A percentile compares a stretch with the other conserved stretches of the same genome.
phyloP scores from a whole-genome alignment of 768 basidiomycete genomes.

The Boletus tylopilopsis region DNA sequence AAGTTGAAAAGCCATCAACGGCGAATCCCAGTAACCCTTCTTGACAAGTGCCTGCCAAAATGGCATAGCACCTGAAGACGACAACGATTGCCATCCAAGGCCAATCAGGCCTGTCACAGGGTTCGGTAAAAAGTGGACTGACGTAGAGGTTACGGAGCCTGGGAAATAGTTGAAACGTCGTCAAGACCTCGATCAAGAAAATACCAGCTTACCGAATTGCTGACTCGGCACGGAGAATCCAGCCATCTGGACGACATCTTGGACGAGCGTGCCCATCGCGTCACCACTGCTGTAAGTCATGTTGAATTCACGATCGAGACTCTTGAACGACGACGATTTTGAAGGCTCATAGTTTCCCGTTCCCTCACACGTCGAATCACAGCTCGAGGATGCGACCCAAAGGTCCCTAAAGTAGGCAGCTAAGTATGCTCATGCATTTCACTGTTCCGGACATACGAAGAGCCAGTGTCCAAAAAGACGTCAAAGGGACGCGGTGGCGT shows the following conservation, averaged over 20 bases:
- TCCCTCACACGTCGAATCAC: conserved; percentile 30
- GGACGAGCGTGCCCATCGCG: conserved; percentile 43
- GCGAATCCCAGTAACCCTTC: conserved; percentile 39
- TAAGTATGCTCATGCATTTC: neutral
- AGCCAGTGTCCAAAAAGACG: conserved; percentile 52
- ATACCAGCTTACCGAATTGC: conserved; percentile 44
- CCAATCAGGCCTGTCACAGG: conserved; percentile 69
- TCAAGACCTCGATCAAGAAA: neutral
- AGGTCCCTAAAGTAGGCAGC: conserved; percentile 39
- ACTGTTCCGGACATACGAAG: conserved; percentile 24
- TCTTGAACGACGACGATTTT: conserved; percentile 36
- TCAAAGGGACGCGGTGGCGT: conserved; percentile 45
- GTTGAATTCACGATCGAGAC: conserved; percentile 31
- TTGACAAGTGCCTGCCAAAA: conserved; percentile 62
- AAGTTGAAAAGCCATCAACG: conserved; percentile 65
- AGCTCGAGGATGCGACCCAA: conserved; percentile 43
- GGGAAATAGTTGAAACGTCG: conserved; percentile 37
- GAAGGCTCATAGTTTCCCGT: conserved; percentile 32
- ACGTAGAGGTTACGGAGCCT: conserved; percentile 18
- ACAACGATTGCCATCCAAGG: conserved; percentile 59
- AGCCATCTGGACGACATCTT: conserved; percentile 72
- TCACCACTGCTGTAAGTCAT: conserved; percentile 46
- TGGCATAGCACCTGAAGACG: conserved; percentile 54
- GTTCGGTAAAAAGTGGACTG: conserved; percentile 43
- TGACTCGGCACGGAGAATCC: conserved; percentile 57